A percentile compares a stretch with the other conserved stretches of the same genome.
Evolutionary conservation across 768 basidiomycete genomes (phyloP).

Genomic region (Macrolepiota dolichaula): DNA sequence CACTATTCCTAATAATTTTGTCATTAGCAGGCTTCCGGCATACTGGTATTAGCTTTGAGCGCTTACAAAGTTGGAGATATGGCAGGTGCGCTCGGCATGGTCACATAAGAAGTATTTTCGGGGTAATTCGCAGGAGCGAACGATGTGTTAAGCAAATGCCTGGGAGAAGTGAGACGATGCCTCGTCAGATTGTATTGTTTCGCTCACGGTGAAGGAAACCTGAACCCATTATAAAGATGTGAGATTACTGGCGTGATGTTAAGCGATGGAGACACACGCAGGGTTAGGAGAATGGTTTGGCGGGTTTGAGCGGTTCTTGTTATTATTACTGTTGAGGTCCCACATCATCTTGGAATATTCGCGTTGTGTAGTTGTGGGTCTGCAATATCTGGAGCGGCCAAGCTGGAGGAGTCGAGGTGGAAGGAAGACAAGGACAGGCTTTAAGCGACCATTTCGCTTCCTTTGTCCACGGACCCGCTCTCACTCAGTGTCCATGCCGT

Average conservation of each 20-base stretch:
- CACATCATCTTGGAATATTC: constrained; percentile 35
- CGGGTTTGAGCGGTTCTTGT: constrained; percentile 23
- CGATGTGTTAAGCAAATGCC: neutral
- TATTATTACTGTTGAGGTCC: constrained; percentile 27
- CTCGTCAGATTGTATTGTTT: neutral
- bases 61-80: constrained; percentile 1
- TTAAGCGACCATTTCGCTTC: neutral
- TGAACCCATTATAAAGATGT: constrained; percentile 11
- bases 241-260: neutral
- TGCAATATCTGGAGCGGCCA: neutral
- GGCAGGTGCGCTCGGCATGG: constrained; percentile 11
- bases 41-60: neutral
- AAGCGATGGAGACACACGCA: constrained; percentile 18
- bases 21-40: neutral
- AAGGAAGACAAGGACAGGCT: neutral
- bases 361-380: neutral
- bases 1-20: neutral
- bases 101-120: constrained; percentile 8
- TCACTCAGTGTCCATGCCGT: neutral
- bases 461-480: neutral
- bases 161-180: neutral
- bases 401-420: neutral
- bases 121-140: constrained; percentile 2
- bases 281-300: constrained; percentile 25
- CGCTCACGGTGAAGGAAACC: constrained; percentile 29